phyloP scores from a whole-genome alignment of 2,329 filamentous ascomycete species.

The Aureobasidium musti region DNA sequence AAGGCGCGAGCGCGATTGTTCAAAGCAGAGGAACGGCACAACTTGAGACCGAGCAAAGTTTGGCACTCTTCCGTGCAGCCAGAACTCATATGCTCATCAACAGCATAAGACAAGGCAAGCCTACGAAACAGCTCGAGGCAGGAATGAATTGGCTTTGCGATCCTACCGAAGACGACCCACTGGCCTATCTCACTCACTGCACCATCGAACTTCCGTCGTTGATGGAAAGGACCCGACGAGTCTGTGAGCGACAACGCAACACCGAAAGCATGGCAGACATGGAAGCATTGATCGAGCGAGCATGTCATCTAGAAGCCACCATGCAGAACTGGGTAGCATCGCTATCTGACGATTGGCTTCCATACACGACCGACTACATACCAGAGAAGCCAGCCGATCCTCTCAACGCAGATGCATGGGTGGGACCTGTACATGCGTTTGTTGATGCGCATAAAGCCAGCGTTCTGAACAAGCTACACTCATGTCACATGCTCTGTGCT shows the following conservation, averaged over 20 bases:
- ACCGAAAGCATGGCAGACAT: slow-evolving; percentile 12
- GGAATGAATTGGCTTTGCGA: slow-evolving; percentile 26
- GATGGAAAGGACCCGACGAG: neutral
- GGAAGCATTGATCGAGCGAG: slow-evolving; percentile 14
- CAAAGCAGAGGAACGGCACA: slow-evolving; percentile 47
- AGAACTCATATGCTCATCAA: slow-evolving; percentile 29
- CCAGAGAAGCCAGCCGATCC: slow-evolving; percentile 10
- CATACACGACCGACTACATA: slow-evolving; percentile 24
- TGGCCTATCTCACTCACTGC: slow-evolving; percentile 18
- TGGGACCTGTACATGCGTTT: slow-evolving; percentile 24
- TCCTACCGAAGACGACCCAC: slow-evolving; percentile 9
- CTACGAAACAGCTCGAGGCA: slow-evolving; percentile 10
- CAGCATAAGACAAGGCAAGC: slow-evolving; percentile 24
- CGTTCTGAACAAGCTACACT: slow-evolving; percentile 25
- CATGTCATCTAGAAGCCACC: slow-evolving; percentile 12
- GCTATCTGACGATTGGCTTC: slow-evolving; percentile 20
- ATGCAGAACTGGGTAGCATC: slow-evolving; percentile 25
- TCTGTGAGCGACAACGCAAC: neutral
- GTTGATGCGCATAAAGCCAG: slow-evolving; percentile 14
- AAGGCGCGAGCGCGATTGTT: slow-evolving; percentile 62
- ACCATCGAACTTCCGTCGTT: slow-evolving; percentile 23
- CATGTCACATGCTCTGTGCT: slow-evolving; percentile 14
- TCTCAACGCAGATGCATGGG: slow-evolving; percentile 14
- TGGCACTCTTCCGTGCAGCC: slow-evolving; percentile 27
- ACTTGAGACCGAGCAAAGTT: slow-evolving; percentile 32